Evolutionary conservation across 2,329 filamentous ascomycete genomes (phyloP).

Genomic region (Nemania sp.): DNA sequence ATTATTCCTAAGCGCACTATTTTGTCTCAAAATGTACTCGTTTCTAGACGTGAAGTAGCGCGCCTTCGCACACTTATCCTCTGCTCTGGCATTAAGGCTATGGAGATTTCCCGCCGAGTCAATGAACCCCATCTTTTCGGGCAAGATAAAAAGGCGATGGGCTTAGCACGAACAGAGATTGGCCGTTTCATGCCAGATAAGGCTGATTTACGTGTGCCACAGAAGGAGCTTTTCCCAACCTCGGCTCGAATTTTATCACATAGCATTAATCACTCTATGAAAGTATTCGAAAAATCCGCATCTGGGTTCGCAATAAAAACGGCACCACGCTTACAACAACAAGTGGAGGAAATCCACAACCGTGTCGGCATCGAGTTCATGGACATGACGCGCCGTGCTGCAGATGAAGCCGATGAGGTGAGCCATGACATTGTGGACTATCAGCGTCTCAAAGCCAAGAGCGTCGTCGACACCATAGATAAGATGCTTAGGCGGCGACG

Average conservation of each 20-base stretch:
- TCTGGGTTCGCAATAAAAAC: conserved; percentile 70
- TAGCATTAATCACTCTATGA: conserved; percentile 61
- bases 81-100: conserved; percentile 89
- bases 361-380: conserved; percentile 66
- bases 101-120: conserved; percentile 78
- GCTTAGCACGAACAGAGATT: conserved; percentile 59
- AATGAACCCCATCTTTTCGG: conserved; percentile 59
- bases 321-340: conserved; percentile 63
- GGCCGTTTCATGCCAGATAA: conserved; percentile 54
- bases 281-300: conserved; percentile 70
- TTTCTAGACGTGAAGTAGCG: conserved; percentile 80
- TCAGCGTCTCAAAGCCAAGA: conserved; percentile 83
- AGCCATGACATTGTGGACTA: conserved; percentile 79
- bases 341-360: conserved; percentile 61
- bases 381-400: conserved; percentile 72
- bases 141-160: conserved; percentile 43
- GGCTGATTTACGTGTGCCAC: conserved; percentile 53
- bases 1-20: conserved; percentile 61
- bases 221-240: conserved; percentile 62
- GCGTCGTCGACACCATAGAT: conserved; percentile 81
- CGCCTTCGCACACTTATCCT: conserved; percentile 82
- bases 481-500: conserved; percentile 78
- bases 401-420: conserved; percentile 84
- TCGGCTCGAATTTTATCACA: conserved; percentile 64
- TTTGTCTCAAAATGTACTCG: conserved; percentile 53